These are phyloP conservation scores for Lasiosphaeria hispida DNA, from an alignment of 495 filamentous ascomycete species.

Conservation along the genomic window DNA sequence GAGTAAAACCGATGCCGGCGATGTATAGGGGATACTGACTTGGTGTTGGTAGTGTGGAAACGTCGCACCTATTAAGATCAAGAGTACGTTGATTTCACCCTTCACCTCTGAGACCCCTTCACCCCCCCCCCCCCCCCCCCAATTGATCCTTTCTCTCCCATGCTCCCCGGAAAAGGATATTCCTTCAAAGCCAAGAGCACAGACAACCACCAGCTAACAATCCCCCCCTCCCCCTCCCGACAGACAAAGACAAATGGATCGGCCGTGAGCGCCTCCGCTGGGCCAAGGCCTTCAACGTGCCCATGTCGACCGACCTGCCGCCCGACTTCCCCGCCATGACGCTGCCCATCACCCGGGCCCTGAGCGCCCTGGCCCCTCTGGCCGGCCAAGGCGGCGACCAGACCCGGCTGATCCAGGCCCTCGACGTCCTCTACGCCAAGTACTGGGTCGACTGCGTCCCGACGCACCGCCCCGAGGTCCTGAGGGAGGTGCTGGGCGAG, in stretches of 20 bases:
- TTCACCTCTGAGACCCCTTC: neutral
- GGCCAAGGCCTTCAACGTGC: slow-evolving; percentile 57
- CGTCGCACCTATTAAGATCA: slow-evolving; percentile 62
- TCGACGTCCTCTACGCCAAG: slow-evolving; percentile 53
- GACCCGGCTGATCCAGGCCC: slow-evolving; percentile 39
- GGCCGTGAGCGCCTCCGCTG: slow-evolving; percentile 59
- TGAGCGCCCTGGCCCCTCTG: slow-evolving; percentile 33
- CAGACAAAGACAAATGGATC: slow-evolving; percentile 70
- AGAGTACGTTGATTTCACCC: slow-evolving; percentile 45
- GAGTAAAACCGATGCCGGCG: neutral
- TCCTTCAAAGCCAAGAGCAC: too few relatives aligned
- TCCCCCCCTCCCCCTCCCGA: neutral
- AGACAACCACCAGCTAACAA: neutral
- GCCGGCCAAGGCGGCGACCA: slow-evolving; percentile 31
- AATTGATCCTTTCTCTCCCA: neutral
- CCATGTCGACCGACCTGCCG: slow-evolving; percentile 50
- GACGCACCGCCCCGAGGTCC: slow-evolving; percentile 49
- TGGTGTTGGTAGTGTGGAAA: slow-evolving; percentile 48
- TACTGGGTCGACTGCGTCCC: slow-evolving; percentile 56
- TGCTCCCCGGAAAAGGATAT: neutral
- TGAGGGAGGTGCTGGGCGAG: slow-evolving; percentile 44
- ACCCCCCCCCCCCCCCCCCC: neutral
- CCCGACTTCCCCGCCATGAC: slow-evolving; percentile 61
- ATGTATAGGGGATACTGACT: neutral
- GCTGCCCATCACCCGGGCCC: slow-evolving; percentile 48